These are phyloP conservation scores for Phtheirospermum japonicum DNA, from an alignment of 257 asterid species.

Conservation along the genomic window DNA sequence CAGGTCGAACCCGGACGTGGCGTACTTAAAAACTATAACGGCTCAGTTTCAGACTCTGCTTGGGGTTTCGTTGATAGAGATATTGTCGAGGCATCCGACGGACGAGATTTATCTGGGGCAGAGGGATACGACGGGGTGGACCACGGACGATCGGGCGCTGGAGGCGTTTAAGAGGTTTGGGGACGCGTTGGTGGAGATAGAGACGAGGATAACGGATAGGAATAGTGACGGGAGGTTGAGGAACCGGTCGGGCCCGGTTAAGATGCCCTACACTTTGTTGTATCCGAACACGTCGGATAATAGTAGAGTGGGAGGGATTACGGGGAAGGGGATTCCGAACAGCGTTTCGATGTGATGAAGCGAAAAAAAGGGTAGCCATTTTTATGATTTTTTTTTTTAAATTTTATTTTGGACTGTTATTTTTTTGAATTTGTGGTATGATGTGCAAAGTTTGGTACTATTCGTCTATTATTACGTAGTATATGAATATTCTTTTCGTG, in stretches of 20 bases:
- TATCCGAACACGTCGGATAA: slow-evolving; percentile 45
- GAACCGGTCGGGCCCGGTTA: slow-evolving; percentile 53
- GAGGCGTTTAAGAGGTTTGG: slow-evolving; percentile 4
- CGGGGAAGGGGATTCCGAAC: slow-evolving; percentile 76
- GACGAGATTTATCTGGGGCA: slow-evolving; percentile 12
- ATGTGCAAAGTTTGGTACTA: slow-evolving; percentile 11
- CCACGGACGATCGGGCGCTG: neutral
- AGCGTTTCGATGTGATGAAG: slow-evolving; percentile 56
- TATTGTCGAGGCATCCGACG: slow-evolving; percentile 8
- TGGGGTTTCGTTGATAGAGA: neutral
- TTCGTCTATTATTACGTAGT: neutral
- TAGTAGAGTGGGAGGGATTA: slow-evolving; percentile 52
- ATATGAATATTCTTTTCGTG: too few relatives aligned
- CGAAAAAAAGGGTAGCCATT: too few relatives aligned
- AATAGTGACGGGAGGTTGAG: slow-evolving; percentile 1
- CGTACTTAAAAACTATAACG: neutral
- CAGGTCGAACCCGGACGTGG: neutral
- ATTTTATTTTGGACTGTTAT: too few relatives aligned
- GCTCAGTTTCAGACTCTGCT: slow-evolving; percentile 3
- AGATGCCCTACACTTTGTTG: slow-evolving; percentile 47
- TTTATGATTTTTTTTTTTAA: too few relatives aligned
- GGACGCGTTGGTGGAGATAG: neutral
- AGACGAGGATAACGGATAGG: neutral
- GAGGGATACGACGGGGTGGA: neutral
- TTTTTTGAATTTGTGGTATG: neutral